Conservation (phyloP, 1,284 basidiomycete species). For the Cyathus pygmaeus region DNA sequence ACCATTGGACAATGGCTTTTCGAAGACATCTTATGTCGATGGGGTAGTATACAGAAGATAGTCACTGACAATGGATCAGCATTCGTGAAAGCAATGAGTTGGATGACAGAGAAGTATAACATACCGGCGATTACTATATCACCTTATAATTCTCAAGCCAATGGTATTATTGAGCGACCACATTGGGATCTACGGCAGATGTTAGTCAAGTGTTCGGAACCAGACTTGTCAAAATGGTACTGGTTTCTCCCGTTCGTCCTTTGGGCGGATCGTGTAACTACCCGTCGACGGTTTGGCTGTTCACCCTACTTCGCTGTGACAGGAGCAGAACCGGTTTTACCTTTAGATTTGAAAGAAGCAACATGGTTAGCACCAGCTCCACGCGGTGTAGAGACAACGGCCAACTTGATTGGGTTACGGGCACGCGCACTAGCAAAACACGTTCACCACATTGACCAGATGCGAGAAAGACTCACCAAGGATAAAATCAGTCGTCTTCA, state of each 20-base stretch:
- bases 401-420: neutral
- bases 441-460: neutral
- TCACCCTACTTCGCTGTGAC: neutral
- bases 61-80: neutral
- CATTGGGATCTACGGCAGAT: neutral
- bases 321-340: neutral
- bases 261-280: neutral
- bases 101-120: neutral
- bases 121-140: neutral
- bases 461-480: neutral
- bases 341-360: neutral
- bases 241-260: neutral
- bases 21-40: constrained; percentile 8
- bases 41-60: neutral
- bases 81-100: neutral
- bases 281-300: neutral
- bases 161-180: neutral
- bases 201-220: neutral
- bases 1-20: constrained; percentile 9
- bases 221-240: neutral
- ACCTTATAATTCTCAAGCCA: neutral
- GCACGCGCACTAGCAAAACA: neutral
- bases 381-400: neutral
- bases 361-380: neutral
- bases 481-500: neutral